These are phyloP conservation scores for Mucor sp. DNA, from an alignment of 371 early-diverging fungal species.

Conservation along the genomic window DNA sequence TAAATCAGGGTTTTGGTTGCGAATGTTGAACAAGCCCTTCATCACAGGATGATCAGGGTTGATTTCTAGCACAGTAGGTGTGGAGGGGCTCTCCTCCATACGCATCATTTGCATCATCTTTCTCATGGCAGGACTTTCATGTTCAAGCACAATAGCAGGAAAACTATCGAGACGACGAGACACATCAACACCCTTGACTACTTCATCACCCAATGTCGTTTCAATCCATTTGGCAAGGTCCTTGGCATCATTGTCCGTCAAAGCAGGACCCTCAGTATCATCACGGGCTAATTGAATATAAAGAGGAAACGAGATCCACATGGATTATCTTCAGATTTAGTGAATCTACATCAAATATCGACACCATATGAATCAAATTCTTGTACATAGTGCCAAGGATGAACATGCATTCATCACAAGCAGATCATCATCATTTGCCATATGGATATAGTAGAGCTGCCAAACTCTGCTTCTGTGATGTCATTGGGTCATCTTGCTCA, in stretches of 20 bases:
- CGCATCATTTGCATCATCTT: conserved; percentile 76
- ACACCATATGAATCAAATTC: too few species aligned
- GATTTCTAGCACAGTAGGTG: conserved; percentile 77
- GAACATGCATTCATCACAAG: too few species aligned
- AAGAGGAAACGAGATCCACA: too few species aligned
- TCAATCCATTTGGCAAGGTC: conserved; percentile 72
- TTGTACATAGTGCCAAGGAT: too few species aligned
- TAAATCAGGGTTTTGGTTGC: conserved; percentile 60
- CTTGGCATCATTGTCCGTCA: conserved; percentile 61
- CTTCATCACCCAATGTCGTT: conserved; percentile 59
- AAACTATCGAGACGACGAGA: conserved; percentile 68
- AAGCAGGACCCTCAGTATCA: neutral
- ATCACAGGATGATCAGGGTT: conserved; percentile 84
- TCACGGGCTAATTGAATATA: conserved; percentile 22
- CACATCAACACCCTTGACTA: conserved; percentile 70
- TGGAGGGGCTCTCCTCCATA: conserved; percentile 53
- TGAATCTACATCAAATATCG: too few species aligned
- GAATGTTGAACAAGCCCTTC: conserved; percentile 64
- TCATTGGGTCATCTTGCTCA: neutral
- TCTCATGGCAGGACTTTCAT: conserved; percentile 78
- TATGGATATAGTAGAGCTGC: too few species aligned
- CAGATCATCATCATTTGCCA: too few species aligned
- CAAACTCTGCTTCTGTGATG: neutral
- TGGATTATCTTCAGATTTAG: too few species aligned
- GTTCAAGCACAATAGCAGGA: conserved; percentile 80